Base-by-base conservation (phyloP, 441 rosid genomes). In the Syzygium malaccense region DNA sequence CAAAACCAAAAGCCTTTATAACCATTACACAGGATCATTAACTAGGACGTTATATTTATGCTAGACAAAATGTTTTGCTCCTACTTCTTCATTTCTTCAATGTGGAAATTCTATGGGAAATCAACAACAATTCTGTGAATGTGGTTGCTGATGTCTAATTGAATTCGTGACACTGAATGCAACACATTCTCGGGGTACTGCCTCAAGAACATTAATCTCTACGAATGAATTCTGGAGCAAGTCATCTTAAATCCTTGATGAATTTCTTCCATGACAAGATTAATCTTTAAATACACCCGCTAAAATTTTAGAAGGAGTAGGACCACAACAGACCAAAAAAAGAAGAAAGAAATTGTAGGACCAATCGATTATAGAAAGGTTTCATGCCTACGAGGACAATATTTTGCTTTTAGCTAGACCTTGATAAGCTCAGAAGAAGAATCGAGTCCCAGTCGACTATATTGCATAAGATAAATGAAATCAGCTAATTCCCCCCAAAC, bases 191-290 rank as follows among this genome's bases (percentile, higher is more conserved):
- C 6, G 10, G 62, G 14, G 62, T 57, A 57, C 26, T 57, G n/a
- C 12, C 62, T 57, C 62, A 13, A 57, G 62, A 57, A 57, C 62
- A 0, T 25, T 57, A 4, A 57, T 11, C 62, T 57, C 3, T 25
- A 0, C 1, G 14, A 57, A 57, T 57, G 14, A 25, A 2, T 4
- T 57, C 7, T 0, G n/a, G 3, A 4, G n/a, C n/a, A 57, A 25
- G n/a, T 57, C n/a, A 57, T 57, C n/a, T 57, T 25, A 14, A 57
- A 57, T 57, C n/a, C 14, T 57, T 4, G n/a, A 57, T 57, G 62
- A 57, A 57, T 57, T 2, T 11, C 62, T 57, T 11, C 62, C 62
- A 4, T 57, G n/a, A 57, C 13, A 3, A 57, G n/a, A 25, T 57
- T 57, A 57, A 25, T 25, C 13, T 8, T 13, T 23, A 8, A 56